phyloP scores from a whole-genome alignment of 306 rosid genomes.

The Senna siamea region DNA sequence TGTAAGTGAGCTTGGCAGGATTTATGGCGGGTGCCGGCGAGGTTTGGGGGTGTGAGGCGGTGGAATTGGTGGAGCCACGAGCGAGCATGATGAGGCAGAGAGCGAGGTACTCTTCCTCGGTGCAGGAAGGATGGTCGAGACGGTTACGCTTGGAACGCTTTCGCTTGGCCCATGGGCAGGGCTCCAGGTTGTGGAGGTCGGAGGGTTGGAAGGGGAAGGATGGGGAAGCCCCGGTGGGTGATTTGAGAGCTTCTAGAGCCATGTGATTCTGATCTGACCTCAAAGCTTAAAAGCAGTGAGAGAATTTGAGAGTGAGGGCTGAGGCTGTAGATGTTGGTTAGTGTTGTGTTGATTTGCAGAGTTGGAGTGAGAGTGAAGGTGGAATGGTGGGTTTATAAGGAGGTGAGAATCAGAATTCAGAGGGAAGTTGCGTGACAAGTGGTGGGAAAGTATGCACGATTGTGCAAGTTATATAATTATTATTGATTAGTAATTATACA shows the following conservation, averaged over 20 bases:
- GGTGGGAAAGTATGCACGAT: slow-evolving; percentile 65
- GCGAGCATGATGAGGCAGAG: slow-evolving; percentile 98
- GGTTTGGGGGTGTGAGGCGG: not conserved
- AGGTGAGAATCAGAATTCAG: slow-evolving; percentile 25
- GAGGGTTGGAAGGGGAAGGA: slow-evolving; percentile 58
- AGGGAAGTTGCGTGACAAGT: slow-evolving; percentile 93
- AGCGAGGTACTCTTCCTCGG: slow-evolving; percentile 95
- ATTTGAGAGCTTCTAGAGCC: slow-evolving; percentile 90
- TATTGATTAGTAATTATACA: not conserved
- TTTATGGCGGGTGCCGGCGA: slow-evolving; percentile 4
- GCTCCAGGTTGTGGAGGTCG: slow-evolving; percentile 33
- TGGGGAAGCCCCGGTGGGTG: slow-evolving; percentile 64
- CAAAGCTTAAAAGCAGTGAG: no score
- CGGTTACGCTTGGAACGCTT: slow-evolving; percentile 89
- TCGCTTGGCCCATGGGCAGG: slow-evolving; percentile 72
- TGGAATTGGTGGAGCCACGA: slow-evolving; percentile 47
- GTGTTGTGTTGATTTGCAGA: not conserved
- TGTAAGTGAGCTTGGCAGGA: slow-evolving; percentile 46
- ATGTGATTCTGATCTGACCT: slow-evolving; percentile 26
- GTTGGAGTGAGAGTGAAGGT: slow-evolving; percentile 37
- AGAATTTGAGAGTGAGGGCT: no score
- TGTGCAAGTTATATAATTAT: slow-evolving; percentile 40
- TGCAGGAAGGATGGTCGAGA: slow-evolving; percentile 45
- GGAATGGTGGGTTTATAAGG: slow-evolving; percentile 45
- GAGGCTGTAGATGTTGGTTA: no score